Conservation (phyloP, 2,329 filamentous ascomycete species). For the Verticillium nonalfalfae region DNA sequence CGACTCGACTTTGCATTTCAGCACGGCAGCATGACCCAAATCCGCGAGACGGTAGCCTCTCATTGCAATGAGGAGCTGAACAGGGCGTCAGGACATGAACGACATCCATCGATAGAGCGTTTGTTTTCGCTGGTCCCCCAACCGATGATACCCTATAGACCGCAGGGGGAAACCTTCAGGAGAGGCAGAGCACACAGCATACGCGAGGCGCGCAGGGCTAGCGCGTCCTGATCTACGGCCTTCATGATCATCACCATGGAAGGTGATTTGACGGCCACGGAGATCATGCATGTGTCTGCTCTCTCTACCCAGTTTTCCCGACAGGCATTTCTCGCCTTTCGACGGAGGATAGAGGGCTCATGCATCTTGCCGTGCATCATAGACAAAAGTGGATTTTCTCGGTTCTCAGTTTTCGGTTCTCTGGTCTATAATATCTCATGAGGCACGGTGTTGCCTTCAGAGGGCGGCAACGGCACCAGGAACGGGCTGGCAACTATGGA, state of each 20-base stretch:
- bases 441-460: conserved; percentile 21
- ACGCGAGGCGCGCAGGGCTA: neutral
- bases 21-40: conserved; percentile 29
- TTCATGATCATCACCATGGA: conserved; percentile 1
- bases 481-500: conserved; percentile 15
- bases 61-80: conserved; percentile 23
- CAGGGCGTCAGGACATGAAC: conserved; percentile 25
- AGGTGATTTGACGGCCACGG: conserved; percentile 13
- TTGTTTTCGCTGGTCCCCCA: conserved; percentile 15
- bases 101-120: conserved; percentile 14
- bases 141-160: conserved; percentile 20
- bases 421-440: conserved; percentile 28
- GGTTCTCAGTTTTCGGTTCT: conserved; percentile 30
- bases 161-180: conserved; percentile 18
- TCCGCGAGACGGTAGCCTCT: conserved; percentile 19
- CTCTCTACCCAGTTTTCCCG: conserved; percentile 23
- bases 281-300: conserved; percentile 26
- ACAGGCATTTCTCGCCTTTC: conserved; percentile 28
- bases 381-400: conserved; percentile 63
- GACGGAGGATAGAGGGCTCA: conserved; percentile 25
- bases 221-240: conserved; percentile 2
- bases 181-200: conserved; percentile 14
- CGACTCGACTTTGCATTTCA: conserved; percentile 6
- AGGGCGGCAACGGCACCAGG: conserved; percentile 16
- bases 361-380: conserved; percentile 32